Percentiles rank a stretch among this genome's conserved stretches.
phyloP scores from a whole-genome alignment of 129 eudicot species.

The Daucus carota region DNA sequence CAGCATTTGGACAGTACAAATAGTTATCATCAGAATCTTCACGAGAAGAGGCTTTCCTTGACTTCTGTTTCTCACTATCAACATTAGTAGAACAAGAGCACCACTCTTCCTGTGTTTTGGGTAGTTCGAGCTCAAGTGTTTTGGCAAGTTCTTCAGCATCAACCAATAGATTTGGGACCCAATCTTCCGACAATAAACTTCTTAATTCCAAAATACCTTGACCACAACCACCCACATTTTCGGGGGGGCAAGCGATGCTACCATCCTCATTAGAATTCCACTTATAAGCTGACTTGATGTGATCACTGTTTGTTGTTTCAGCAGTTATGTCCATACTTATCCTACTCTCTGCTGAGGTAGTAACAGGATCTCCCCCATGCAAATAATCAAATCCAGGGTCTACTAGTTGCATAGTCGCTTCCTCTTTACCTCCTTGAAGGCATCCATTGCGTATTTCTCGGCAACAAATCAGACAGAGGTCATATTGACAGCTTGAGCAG shows the following conservation, averaged over 20 bases:
- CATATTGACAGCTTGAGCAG: slow-evolving; percentile 27
- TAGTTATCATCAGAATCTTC: slow-evolving; percentile 6
- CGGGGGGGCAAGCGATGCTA: not conserved
- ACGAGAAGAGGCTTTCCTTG: not conserved
- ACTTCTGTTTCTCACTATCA: not conserved
- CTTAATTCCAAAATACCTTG: not conserved
- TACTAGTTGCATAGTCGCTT: not conserved
- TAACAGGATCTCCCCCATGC: not conserved
- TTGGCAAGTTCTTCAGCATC: slow-evolving; percentile 1
- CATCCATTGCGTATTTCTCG: slow-evolving; percentile 29
- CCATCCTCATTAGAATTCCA: slow-evolving; percentile 4
- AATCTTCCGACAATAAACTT: not conserved
- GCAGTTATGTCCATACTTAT: not conserved
- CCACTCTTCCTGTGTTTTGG: not conserved
- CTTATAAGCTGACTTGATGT: not conserved
- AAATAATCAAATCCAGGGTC: not conserved
- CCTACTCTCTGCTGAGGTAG: not conserved
- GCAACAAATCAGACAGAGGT: slow-evolving; percentile 37
- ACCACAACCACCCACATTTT: not conserved
- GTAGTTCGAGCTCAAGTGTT: not conserved
- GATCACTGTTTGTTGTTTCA: not conserved
- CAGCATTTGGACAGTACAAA: slow-evolving; percentile 1
- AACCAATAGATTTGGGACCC: not conserved
- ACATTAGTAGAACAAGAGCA: not conserved
- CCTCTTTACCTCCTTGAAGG: slow-evolving; percentile 22